phyloP scores from a whole-genome alignment of 1,284 basidiomycete genomes.

The Ganoderma sinense region DNA sequence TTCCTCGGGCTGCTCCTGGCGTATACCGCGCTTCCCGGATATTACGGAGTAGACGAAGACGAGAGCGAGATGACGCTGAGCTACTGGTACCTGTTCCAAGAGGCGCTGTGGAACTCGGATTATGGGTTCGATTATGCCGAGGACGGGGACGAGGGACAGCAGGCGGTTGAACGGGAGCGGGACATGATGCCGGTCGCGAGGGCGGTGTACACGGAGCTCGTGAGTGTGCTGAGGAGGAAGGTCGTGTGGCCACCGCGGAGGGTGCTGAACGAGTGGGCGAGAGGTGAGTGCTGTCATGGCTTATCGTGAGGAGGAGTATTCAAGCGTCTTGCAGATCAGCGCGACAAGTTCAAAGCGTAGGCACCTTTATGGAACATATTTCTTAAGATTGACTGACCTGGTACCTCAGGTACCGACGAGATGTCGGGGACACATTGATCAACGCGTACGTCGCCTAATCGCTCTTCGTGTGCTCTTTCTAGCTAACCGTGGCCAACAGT shows the following conservation, averaged over 20 bases:
- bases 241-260: conserved; percentile 69
- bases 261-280: conserved; percentile 62
- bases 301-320: background rate
- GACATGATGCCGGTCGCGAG: conserved; percentile 68
- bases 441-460: conserved; percentile 70
- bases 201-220: conserved; percentile 81
- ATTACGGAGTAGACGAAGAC: conserved; percentile 83
- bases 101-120: conserved; percentile 83
- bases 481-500: conserved; percentile 46
- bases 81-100: conserved; percentile 91
- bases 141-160: conserved; percentile 36
- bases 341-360: conserved; percentile 79
- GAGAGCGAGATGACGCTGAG: conserved; percentile 86
- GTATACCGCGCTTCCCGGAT: conserved; percentile 79
- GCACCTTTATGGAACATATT: conserved; percentile 34
- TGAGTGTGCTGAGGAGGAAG: conserved; percentile 75
- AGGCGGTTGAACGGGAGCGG: conserved; percentile 43
- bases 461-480: background rate
- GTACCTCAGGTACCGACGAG: conserved; percentile 76
- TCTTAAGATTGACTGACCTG: background rate
- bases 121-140: conserved; percentile 54
- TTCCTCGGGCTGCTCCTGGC: conserved; percentile 78
- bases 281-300: conserved; percentile 55
- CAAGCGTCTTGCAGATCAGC: conserved; percentile 57
- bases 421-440: conserved; percentile 90